Percentiles rank a stretch among this genome's conserved stretches.
Conservation (phyloP, 768 basidiomycete genomes). For the Psilocybe azurescens region DNA sequence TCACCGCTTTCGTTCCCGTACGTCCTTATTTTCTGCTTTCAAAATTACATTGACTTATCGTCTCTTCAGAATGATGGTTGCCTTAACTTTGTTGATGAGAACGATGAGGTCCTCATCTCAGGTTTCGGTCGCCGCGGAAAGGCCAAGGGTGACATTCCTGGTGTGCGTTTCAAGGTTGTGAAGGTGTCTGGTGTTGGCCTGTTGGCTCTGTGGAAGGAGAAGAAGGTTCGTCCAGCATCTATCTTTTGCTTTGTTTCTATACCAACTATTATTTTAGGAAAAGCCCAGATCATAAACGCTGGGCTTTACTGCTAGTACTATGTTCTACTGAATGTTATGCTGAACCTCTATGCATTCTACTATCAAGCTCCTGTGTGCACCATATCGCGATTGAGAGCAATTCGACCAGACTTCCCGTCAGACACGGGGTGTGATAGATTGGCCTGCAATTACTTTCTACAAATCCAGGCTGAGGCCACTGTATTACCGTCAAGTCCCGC, state of each 20-base stretch:
- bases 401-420: too few relatives aligned
- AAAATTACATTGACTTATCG: constrained; percentile 2
- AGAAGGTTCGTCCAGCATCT: constrained; percentile 71
- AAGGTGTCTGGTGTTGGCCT: constrained; percentile 99
- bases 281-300: constrained; percentile 65
- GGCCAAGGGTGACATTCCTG: constrained; percentile 99
- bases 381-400: constrained; percentile 3
- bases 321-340: constrained; percentile 17
- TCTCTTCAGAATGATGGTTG: constrained; percentile 86
- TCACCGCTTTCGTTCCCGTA: constrained; percentile 99
- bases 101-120: constrained; percentile 99
- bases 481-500: too few relatives aligned
- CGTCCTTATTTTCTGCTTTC: constrained; percentile 35
- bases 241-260: neutral
- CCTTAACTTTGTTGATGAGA: constrained; percentile 98
- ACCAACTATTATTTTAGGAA: constrained; percentile 50
- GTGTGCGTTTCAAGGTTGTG: constrained; percentile 99
- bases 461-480: neutral
- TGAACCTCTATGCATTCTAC: constrained; percentile 18
- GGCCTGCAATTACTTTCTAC: neutral
- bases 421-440: too few relatives aligned
- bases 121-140: constrained; percentile 99
- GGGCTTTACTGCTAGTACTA: constrained; percentile 17
- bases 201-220: constrained; percentile 98
- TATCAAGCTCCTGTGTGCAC: neutral